Percentiles rank a stretch among this genome's conserved stretches.
Conservation (phyloP, 345 rosid species). For the Murraya koenigii region DNA sequence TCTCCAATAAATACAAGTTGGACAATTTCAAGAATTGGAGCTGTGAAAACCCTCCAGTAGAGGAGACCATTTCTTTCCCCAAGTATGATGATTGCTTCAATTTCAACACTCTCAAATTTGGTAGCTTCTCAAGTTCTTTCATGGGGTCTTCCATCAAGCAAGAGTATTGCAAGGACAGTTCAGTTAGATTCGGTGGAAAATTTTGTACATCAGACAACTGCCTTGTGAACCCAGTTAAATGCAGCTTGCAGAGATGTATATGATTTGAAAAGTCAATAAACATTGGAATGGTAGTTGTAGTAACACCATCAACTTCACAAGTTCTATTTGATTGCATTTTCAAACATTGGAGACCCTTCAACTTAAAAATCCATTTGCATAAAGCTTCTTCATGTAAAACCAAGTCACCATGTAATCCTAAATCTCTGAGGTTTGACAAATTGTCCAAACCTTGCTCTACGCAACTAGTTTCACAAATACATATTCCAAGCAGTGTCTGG, state of each 20-base stretch:
- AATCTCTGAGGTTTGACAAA: conserved; percentile 4
- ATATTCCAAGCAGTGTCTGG: conserved; percentile 7
- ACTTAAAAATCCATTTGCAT: conserved; percentile 15
- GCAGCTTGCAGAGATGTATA: neutral
- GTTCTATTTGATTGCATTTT: conserved; percentile 1
- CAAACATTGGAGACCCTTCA: conserved; percentile 13
- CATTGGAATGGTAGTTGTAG: neutral
- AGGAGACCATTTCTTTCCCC: conserved; percentile 24
- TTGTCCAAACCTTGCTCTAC: conserved; percentile 2
- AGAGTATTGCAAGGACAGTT: conserved; percentile 9
- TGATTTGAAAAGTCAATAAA: neutral
- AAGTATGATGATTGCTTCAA: neutral
- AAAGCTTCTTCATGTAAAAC: conserved; percentile 19
- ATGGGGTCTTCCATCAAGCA: conserved; percentile 18
- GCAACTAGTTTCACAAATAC: neutral
- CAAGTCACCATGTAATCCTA: conserved; percentile 6
- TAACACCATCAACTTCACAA: neutral
- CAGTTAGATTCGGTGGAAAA: conserved; percentile 15
- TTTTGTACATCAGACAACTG: conserved; percentile 4
- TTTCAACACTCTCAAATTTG: conserved; percentile 16
- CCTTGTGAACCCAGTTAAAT: conserved; percentile 12
- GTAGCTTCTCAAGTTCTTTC: conserved; percentile 18
- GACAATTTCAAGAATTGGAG: conserved; percentile 16
- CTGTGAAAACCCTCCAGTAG: conserved; percentile 21
- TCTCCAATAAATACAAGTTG: neutral